Conservation (phyloP, 1,284 basidiomycete species). For the Naganishia cerealis region DNA sequence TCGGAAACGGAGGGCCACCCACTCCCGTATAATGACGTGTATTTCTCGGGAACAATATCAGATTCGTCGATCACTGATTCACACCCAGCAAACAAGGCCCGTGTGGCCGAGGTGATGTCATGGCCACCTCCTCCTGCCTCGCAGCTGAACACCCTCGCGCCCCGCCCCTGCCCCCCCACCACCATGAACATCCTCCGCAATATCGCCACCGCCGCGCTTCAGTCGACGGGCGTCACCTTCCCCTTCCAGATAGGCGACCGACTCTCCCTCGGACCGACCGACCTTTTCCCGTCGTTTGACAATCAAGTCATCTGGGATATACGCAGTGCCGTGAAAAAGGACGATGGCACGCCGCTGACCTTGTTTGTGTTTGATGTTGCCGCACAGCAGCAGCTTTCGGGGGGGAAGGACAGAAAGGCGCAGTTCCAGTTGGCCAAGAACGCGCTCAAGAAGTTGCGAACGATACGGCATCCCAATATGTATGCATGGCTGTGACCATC, state of each 20-base stretch:
- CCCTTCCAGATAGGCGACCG: conserved; percentile 83
- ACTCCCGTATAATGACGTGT: conserved; percentile 1
- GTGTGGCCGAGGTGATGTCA: not conserved
- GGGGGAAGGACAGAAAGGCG: conserved; percentile 60
- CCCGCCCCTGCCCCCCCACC: not conserved
- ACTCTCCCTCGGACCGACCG: conserved; percentile 50
- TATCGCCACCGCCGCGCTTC: conserved; percentile 68
- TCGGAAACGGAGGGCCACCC: not conserved
- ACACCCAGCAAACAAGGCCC: not conserved
- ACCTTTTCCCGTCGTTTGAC: conserved; percentile 8
- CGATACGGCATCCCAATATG: conserved; percentile 90
- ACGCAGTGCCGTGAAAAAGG: conserved; percentile 58
- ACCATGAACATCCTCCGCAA: conserved; percentile 55
- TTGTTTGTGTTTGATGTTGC: conserved; percentile 83
- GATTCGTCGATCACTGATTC: conserved; percentile 3
- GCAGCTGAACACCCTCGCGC: not conserved
- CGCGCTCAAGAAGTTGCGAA: conserved; percentile 83
- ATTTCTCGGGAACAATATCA: not conserved
- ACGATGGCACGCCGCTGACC: conserved; percentile 79
- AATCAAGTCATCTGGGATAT: conserved; percentile 20
- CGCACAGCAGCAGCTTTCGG: conserved; percentile 45
- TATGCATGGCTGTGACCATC: conserved; percentile 35
- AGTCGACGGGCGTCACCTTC: conserved; percentile 82
- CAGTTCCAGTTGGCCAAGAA: conserved; percentile 81
- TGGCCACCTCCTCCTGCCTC: not conserved